Evolutionary conservation across 2,329 filamentous ascomycete genomes (phyloP), one percentile per base, ranked within the genome.

Genomic region (Rhexocercosporidium sp.): DNA sequence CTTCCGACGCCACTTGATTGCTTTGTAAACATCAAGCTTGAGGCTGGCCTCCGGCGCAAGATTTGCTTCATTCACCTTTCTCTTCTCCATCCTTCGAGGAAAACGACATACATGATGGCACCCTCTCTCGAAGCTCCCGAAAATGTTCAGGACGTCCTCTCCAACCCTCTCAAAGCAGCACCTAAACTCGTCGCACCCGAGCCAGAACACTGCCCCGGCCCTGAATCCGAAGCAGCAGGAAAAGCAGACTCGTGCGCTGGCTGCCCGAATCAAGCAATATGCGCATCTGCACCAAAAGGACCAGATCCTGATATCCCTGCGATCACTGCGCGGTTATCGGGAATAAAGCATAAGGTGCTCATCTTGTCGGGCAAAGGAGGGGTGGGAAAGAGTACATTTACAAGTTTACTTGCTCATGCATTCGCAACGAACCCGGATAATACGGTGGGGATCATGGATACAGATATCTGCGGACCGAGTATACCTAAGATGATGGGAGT

Each of bases 401-500:
- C 92, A 3, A 91, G 90, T 1, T 88, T 98, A 74, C 88, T 98
- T 20, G 92, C 92, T 1, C 93, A 97, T 77, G 94, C 92, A 1
- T 96, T 99, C 75, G 93, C 96, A 1, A 87, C 88, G 16, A 93
- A 96, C 78, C 88, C 90, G 0, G 88, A 90, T 54, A 90, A 84
- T 65, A 93, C 88, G 0, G 92, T 99, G 31, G 96, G 95, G 22
- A 90, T 99, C 74, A 97, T 98, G 93, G 96, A 99, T 80, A 96
- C 96, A 7, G 96, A 99, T 79, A 97, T 99, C 70, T 97, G 94
- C 81, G 96, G 96, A 0, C 96, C 96, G 0, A 93, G 90, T 71
- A 97, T 99, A 75, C 96, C 96, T 22, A 97, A 97, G 82, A 98
- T 99, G 95, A 94, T 99, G 90, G 96, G 96, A 39, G 95, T 97